These are phyloP conservation scores for Crithidia thermophila DNA, from an alignment of 208 protist species.

Conservation along the genomic window DNA sequence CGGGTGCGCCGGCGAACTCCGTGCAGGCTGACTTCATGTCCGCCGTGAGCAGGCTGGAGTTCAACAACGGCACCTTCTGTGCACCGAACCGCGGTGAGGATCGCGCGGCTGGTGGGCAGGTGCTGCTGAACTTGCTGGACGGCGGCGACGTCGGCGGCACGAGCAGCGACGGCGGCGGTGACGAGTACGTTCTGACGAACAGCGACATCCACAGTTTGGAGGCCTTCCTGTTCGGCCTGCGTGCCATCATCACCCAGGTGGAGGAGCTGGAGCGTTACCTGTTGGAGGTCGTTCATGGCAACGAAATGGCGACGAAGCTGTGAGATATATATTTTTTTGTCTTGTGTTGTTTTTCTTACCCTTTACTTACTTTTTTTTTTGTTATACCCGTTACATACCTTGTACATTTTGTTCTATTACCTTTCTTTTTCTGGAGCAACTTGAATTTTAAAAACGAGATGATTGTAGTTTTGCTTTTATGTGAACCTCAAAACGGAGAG, in stretches of 20 bases:
- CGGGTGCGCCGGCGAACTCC: background rate
- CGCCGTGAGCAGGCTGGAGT: constrained; percentile 6
- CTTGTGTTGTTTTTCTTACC: background rate
- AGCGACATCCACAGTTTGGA: constrained; percentile 86
- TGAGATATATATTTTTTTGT: constrained; percentile 20
- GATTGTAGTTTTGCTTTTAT: too few species aligned
- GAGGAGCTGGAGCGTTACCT: constrained; percentile 73
- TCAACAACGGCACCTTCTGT: constrained; percentile 11
- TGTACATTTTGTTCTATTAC: too few species aligned
- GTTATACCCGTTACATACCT: background rate
- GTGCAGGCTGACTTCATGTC: constrained; percentile 11
- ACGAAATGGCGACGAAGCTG: constrained; percentile 76
- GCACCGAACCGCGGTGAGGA: constrained; percentile 7
- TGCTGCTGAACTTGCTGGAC: constrained; percentile 3
- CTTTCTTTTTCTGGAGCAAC: too few species aligned
- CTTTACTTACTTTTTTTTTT: constrained; percentile 24
- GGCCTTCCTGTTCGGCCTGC: constrained; percentile 83
- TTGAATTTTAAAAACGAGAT: too few species aligned
- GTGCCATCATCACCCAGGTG: constrained; percentile 65
- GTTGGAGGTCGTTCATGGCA: constrained; percentile 70
- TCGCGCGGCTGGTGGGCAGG: background rate
- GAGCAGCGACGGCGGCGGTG: constrained; percentile 36
- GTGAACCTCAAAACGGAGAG: too few species aligned
- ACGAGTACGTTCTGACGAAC: constrained; percentile 81
- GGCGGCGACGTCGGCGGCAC: constrained; percentile 17